Percentiles rank a stretch among this genome's conserved stretches.
These are phyloP conservation scores for Candida golubevii DNA, from an alignment of 805 yeast species.

Conservation along the genomic window DNA sequence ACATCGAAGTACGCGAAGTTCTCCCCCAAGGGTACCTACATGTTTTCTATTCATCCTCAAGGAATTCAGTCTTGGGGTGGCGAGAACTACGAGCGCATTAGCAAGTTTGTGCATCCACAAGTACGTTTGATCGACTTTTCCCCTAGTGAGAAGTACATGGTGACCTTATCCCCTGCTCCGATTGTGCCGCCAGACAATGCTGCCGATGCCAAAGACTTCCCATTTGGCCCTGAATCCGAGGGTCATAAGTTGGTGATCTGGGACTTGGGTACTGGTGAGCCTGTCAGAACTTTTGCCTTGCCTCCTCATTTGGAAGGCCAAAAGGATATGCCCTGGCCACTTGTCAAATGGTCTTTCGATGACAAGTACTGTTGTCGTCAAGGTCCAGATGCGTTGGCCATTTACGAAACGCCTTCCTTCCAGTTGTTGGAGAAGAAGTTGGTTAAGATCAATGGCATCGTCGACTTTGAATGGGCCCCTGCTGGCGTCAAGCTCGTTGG, in stretches of 20 bases:
- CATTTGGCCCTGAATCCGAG: constrained; percentile 80
- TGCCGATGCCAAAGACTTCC: constrained; percentile 64
- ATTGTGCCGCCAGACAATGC: constrained; percentile 60
- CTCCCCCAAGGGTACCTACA: constrained; percentile 89
- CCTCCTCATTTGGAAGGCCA: constrained; percentile 66
- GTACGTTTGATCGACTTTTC: constrained; percentile 89
- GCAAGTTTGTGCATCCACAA: constrained; percentile 81
- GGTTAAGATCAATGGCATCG: constrained; percentile 75
- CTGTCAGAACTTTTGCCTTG: constrained; percentile 86
- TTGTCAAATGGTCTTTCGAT: constrained; percentile 92
- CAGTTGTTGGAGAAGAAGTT: constrained; percentile 81
- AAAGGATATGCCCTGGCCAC: constrained; percentile 88
- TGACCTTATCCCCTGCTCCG: constrained; percentile 85
- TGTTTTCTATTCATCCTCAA: constrained; percentile 85
- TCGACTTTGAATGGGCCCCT: constrained; percentile 95
- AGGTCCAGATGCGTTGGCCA: constrained; percentile 87
- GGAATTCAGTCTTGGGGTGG: constrained; percentile 99
- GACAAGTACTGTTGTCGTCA: constrained; percentile 92
- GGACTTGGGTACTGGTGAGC: constrained; percentile 81
- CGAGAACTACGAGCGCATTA: constrained; percentile 62
- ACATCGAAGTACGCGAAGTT: constrained; percentile 84
- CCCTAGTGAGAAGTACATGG: constrained; percentile 85
- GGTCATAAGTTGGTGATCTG: constrained; percentile 94
- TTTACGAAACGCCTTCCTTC: constrained; percentile 79
- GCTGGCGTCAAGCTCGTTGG: constrained; percentile 68